Conservation (phyloP, 345 rosid genomes). For the Combretum micranthum region DNA sequence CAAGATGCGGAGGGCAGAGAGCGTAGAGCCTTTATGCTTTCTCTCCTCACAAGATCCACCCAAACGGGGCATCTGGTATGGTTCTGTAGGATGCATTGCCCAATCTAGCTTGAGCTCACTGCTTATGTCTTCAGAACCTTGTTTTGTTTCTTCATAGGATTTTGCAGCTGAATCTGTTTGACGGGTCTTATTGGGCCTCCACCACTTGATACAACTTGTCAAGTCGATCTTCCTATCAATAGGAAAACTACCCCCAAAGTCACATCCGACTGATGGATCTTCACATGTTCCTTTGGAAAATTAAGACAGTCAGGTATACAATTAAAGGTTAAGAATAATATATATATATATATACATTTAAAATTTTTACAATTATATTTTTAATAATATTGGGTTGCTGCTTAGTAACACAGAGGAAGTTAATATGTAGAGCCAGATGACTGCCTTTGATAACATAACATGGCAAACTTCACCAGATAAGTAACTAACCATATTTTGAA, state of each 20-base stretch:
- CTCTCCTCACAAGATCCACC: conserved; percentile 42
- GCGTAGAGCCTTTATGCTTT: conserved; percentile 39
- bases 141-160: conserved; percentile 56
- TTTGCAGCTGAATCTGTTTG: conserved; percentile 57
- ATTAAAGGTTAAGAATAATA: background rate
- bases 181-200: conserved; percentile 72
- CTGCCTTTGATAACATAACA: background rate
- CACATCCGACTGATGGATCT: conserved; percentile 66
- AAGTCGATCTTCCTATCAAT: conserved; percentile 82
- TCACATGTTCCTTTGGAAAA: conserved; percentile 49
- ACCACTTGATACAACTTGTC: conserved; percentile 84
- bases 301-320: conserved; percentile 11
- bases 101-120: conserved; percentile 78
- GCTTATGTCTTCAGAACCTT: conserved; percentile 51
- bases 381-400: no score
- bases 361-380: no score
- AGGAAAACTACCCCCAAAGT: conserved; percentile 62
- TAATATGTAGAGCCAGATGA: background rate
- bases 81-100: conserved; percentile 63
- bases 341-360: no score
- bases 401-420: no score
- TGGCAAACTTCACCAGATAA: background rate
- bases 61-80: conserved; percentile 78
- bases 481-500: no score
- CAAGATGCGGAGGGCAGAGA: conserved; percentile 74